Base-by-base conservation (phyloP, 2,329 filamentous ascomycete genomes). In the Didymella glomerata region DNA sequence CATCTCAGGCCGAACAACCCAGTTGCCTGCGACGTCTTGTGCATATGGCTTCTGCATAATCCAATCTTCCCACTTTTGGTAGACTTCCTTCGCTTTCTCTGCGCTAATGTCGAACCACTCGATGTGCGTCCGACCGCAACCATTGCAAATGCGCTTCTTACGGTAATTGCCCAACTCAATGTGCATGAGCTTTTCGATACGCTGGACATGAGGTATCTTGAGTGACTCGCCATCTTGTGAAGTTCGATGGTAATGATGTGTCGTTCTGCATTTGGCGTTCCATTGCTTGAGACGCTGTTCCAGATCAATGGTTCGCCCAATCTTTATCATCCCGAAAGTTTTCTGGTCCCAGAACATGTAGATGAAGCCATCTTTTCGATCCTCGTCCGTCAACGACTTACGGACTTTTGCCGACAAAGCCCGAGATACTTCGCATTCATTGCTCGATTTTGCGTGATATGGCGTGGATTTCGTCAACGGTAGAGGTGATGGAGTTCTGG, bases 161-260 rank as follows among this genome's bases (percentile, higher is more conserved):
- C 74, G 77, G 59, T 79, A 76, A 25, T 82, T 82, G 24, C 83
- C 82, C 25, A 97, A 83, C 78, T 97, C 93, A 16, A 96, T 80
- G 73, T 97, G 93, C 41, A 97, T 88, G 47, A 97, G 79, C 28
- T 91, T 83, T 79, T 97, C 93, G 11, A 97, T 91, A 49, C 90
- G 89, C 75, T 94, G 88, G 36, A 89, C 89, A 76, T 93, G 90
- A 2, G 90, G 90, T 28, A 94, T 88, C 77, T 90, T 92, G 44
- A 85, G 83, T 18, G 76, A 20, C 3, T 53, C 25, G 14, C 64
- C 24, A n/a, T 41, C 14, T 16, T 25, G 27, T 48, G 64, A 54
- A 8, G 36, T 34, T 14, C 24, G 22, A 32, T 61, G 57, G n/a
- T 64, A 67, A 1, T 30, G 18, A 10, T 65, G 48, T 16, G 40